Conservation (phyloP, 257 asterid genomes). For the Anisodus tanguticus region DNA sequence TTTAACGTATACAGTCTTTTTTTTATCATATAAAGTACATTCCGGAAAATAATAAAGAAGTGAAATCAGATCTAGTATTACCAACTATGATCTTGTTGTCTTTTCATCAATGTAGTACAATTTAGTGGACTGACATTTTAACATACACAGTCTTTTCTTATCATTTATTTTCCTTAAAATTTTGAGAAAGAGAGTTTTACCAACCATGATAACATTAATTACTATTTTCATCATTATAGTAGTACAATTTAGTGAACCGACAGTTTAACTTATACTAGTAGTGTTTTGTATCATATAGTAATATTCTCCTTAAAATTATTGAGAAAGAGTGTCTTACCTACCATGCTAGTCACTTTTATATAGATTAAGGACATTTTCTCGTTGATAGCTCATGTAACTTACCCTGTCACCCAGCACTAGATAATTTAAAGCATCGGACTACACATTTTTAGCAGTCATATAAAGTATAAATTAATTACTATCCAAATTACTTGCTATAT, state of each 20-base stretch:
- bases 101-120: neutral
- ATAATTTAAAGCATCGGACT: neutral
- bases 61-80: neutral
- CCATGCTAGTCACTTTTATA: neutral
- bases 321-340: neutral
- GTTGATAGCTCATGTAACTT: neutral
- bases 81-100: neutral
- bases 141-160: neutral
- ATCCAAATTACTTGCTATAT: neutral
- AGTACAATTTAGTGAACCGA: conserved; percentile 13
- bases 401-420: neutral
- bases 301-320: neutral
- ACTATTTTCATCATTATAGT: neutral
- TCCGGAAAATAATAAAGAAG: neutral
- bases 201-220: neutral
- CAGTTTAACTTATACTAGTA: neutral
- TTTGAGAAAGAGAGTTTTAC: neutral
- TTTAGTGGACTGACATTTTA: neutral
- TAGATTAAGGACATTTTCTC: neutral
- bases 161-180: neutral
- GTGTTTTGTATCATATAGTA: neutral
- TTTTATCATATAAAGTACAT: neutral
- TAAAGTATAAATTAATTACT: too few species aligned
- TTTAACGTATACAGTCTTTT: neutral
- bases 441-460: neutral